Evolutionary conservation across 257 asterid genomes (phyloP), one percentile per base, ranked within the genome.

Genomic region (Solanum dulcamara): DNA sequence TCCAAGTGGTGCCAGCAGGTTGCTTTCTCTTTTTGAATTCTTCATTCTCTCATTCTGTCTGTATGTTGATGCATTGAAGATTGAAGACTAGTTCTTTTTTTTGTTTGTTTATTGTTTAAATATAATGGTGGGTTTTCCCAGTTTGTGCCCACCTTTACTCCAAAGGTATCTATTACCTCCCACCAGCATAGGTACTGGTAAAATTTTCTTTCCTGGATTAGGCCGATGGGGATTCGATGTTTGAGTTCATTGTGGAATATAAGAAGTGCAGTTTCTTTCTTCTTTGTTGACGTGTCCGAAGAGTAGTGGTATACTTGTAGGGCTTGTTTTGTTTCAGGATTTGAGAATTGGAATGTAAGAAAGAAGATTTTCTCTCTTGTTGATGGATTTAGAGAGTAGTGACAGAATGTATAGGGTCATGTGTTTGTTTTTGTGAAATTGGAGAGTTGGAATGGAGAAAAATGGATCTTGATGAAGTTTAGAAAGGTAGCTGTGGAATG

Each of bases 1-100:
- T 91, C 99, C 84, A 97, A 97, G 92, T 97, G 99, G 99, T 94
- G 98, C 87, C 98, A 97, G 88, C 99, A 97, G 99, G 99, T 95
- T 66, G 68, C 10, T 26, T 32, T 44, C 26, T 33, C 51, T n/a
- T 13, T 28, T 35, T 32, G 0, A 28, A 70, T 5, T 30, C 30
- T 10, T 40, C 40, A 9, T 1, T 80, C 10, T 70, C 37, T 75
- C 38, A 15, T 48, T 48, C 60, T 26, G 28, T 48, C 60, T 26
- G 28, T 77, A 6, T 48, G 26, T 79, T 79, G 18, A 79, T 77
- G 64, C 66, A 79, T 79, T 79, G 10, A 28, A 79, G 30, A 46
- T 30, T 79, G 15, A 17, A 48, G 10, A 46, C 62, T 79, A 15
- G 22, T 20, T 37, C 4, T 70, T 18, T 33, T 5, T 62, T 72